Percentiles rank a stretch among this genome's conserved stretches.
These are phyloP conservation scores for Dothideomycetidae sp. DNA, from an alignment of 2,329 filamentous ascomycete genomes.

Conservation along the genomic window DNA sequence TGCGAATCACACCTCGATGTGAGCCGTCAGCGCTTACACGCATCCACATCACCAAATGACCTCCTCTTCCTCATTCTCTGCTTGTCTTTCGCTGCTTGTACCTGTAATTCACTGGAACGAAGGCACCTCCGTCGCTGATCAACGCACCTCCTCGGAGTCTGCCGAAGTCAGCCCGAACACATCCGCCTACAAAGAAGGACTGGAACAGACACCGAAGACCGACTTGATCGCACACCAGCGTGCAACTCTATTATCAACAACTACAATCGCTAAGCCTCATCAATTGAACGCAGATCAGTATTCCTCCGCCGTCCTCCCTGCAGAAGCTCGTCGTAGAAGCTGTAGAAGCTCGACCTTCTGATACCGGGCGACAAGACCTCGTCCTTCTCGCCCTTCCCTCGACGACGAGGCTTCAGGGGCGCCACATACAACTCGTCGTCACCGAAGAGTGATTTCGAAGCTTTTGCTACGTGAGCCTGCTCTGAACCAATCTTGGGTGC, in stretches of 20 bases:
- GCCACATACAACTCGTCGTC: background rate
- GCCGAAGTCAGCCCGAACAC: too few relatives aligned
- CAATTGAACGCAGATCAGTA: too few relatives aligned
- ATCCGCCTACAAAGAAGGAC: too few relatives aligned
- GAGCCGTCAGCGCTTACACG: background rate
- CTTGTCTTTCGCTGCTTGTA: too few relatives aligned
- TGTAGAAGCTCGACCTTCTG: slow-evolving; percentile 7
- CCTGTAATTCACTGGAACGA: too few relatives aligned
- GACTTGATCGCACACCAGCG: too few relatives aligned
- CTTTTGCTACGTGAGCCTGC: too few relatives aligned
- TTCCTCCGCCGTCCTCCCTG: background rate
- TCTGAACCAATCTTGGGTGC: too few relatives aligned
- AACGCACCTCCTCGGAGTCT: background rate
- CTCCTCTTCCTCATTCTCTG: background rate
- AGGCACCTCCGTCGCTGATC: background rate
- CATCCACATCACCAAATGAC: background rate
- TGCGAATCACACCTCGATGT: background rate
- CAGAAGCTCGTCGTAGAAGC: slow-evolving; percentile 9
- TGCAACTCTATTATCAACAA: too few relatives aligned
- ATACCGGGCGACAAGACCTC: too few relatives aligned
- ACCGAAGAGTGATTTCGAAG: background rate
- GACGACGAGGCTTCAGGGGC: background rate
- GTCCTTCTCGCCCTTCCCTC: background rate
- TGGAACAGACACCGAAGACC: too few relatives aligned
- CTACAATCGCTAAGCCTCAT: too few relatives aligned